Base-by-base conservation (phyloP, 2,329 filamentous ascomycete species). In the Alternaria brassicae region DNA sequence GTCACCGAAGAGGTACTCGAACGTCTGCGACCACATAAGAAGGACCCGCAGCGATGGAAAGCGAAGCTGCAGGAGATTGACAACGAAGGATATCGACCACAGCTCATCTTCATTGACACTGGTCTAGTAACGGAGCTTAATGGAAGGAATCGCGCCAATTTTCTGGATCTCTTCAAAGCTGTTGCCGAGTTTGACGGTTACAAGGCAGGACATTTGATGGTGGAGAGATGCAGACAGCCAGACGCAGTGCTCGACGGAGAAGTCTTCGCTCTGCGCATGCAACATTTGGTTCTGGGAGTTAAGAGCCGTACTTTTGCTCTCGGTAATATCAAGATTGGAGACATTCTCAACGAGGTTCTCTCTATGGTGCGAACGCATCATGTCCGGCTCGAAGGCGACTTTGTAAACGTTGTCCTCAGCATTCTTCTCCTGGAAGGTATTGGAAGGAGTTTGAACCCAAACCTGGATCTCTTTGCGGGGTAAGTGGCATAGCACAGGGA, bases 181-280 rank as follows among this genome's bases (percentile, higher is more conserved):
- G 88, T 99, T 21, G 95, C 95, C 15, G 94, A 97, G 72, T 99
- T 99, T 69, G 93, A 99, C 74, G 95, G 95, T 9, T 97, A 97
- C 81, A 93, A 92, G 74, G 93, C 94, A 4, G 95, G 95, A 0
- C 88, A 96, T 63, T 84, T 99, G 39, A 99, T 99, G 95, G 94
- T 96, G 60, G 92, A 97, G 77, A 89, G 95, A 42, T 98, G 93
- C 73, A 89, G 94, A 15, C 93, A 97, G 74, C 95, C 95, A 0
- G 91, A 95, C 42, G 91, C 91, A 2, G 95, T 99, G 1, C 84
- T 97, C 21, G 91, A 97, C 66, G 81, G 90, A 59, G 94, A 99
- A 66, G 86, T 98, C 0, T 99, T 98, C 73, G 93, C 94, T 0
- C 82, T 98, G 58, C 92, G 93, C 76, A 98, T 99, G 94, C 93